These are phyloP conservation scores for Penicillium thymicola DNA, from an alignment of 2,329 filamentous ascomycete genomes.

Conservation along the genomic window DNA sequence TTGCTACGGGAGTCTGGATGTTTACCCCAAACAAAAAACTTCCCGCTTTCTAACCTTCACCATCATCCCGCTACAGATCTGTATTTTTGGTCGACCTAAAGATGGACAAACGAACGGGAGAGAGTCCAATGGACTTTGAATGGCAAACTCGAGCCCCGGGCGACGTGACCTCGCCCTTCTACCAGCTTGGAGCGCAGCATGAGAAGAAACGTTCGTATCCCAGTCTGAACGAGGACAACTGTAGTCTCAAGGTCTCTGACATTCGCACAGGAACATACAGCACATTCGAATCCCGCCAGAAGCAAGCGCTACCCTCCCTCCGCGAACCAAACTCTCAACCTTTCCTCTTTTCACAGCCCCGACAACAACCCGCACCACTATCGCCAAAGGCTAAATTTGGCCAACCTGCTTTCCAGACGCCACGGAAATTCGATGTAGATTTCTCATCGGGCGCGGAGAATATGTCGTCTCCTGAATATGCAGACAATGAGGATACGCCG, in stretches of 20 bases:
- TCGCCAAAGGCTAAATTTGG: slow-evolving; percentile 36
- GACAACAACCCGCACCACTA: slow-evolving; percentile 29
- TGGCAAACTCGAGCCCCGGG: slow-evolving; percentile 47
- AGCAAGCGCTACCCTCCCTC: slow-evolving; percentile 46
- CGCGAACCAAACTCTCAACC: slow-evolving; percentile 51
- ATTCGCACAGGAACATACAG: slow-evolving; percentile 36
- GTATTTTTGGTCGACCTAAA: slow-evolving; percentile 10
- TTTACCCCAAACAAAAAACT: slow-evolving; percentile 26
- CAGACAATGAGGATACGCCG: slow-evolving; percentile 50
- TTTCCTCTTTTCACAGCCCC: slow-evolving; percentile 48
- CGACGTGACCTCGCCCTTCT: slow-evolving; percentile 47
- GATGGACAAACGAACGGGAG: slow-evolving; percentile 42
- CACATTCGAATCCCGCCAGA: slow-evolving; percentile 48
- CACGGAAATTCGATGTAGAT: slow-evolving; percentile 47
- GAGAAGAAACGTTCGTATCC: slow-evolving; percentile 45
- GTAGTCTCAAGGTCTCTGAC: slow-evolving; percentile 1
- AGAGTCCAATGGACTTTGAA: slow-evolving; percentile 52
- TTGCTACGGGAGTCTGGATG: slow-evolving; percentile 17
- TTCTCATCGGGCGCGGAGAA: slow-evolving; percentile 49
- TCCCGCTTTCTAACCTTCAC: slow-evolving; percentile 9
- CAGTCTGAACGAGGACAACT: background rate
- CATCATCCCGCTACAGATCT: slow-evolving; percentile 5
- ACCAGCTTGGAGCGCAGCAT: slow-evolving; percentile 45
- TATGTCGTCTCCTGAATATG: slow-evolving; percentile 44
- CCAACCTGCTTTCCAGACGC: slow-evolving; percentile 48